Evolutionary conservation across 495 filamentous ascomycete genomes (phyloP).

Genomic region (Penicillium subrubescens): DNA sequence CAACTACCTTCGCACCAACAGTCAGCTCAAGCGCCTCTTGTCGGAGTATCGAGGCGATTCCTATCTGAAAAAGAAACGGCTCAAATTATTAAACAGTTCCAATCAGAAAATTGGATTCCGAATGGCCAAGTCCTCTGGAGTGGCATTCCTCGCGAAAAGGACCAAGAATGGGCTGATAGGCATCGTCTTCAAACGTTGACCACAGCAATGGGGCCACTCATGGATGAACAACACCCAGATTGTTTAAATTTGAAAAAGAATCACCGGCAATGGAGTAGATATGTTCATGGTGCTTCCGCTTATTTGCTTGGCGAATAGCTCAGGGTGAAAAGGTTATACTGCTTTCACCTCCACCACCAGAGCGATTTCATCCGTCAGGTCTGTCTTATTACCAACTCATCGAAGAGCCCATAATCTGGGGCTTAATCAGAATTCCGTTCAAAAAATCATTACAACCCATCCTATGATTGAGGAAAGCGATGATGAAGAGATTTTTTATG

Average conservation of each 20-base stretch:
- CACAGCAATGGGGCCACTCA: slow-evolving; percentile 2
- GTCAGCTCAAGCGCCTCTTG: neutral
- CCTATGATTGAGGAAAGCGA: neutral
- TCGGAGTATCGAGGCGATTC: neutral
- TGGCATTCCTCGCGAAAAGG: neutral
- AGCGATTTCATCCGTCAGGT: slow-evolving; percentile 4
- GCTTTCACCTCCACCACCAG: slow-evolving; percentile 4
- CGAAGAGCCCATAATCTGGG: neutral
- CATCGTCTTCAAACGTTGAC: slow-evolving; percentile 2
- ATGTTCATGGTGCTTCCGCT: slow-evolving; percentile 3
- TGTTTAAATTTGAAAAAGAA: neutral
- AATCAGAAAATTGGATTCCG: neutral
- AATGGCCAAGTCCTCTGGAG: slow-evolving; percentile 4
- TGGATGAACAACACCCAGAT: slow-evolving; percentile 1
- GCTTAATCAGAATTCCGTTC: neutral
- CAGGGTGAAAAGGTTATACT: neutral
- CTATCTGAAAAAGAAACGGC: neutral
- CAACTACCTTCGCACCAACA: neutral
- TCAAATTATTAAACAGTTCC: slow-evolving; percentile 1
- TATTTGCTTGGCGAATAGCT: slow-evolving; percentile 2
- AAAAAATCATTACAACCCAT: neutral
- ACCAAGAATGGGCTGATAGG: slow-evolving; percentile 3
- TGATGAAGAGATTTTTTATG: neutral
- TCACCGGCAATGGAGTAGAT: neutral
- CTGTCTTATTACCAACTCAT: neutral